Conservation (phyloP, 2,329 filamentous ascomycete species). For the Lachnellula arida region DNA sequence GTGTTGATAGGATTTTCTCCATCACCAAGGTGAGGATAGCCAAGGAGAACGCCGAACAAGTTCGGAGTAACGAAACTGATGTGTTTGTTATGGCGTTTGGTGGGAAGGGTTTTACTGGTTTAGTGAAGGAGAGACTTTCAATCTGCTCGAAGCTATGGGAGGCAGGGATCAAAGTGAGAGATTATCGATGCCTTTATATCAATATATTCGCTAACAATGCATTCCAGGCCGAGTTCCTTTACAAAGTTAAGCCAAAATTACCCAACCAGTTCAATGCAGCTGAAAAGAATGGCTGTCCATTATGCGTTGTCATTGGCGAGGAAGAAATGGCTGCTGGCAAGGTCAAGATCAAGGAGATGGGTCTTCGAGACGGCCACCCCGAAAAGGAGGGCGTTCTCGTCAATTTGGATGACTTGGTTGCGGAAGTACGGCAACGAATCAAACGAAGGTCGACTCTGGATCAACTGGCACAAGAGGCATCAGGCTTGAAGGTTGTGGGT, state of each 20-base stretch:
- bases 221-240: conserved; percentile 70
- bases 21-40: conserved; percentile 77
- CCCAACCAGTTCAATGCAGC: conserved; percentile 88
- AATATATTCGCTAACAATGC: conserved; percentile 4
- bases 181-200: conserved; percentile 8
- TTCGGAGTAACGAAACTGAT: conserved; percentile 72
- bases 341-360: conserved; percentile 83
- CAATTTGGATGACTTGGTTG: conserved; percentile 55
- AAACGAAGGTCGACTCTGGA: conserved; percentile 31
- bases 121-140: conserved; percentile 78
- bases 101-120: conserved; percentile 74
- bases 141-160: conserved; percentile 76
- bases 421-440: conserved; percentile 55
- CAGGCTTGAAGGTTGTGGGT: conserved; percentile 29
- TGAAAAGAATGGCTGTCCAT: conserved; percentile 72
- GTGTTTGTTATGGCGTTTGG: conserved; percentile 95
- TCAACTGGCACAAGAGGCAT: conserved; percentile 23
- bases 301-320: conserved; percentile 85
- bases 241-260: conserved; percentile 88
- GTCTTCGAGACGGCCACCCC: conserved; percentile 73
- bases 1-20: conserved; percentile 91
- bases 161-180: conserved; percentile 70
- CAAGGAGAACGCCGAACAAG: conserved; percentile 48
- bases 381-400: conserved; percentile 86
- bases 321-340: conserved; percentile 81